phyloP scores from a whole-genome alignment of 2,329 filamentous ascomycete species.

The Hymenoscyphus linearis region DNA sequence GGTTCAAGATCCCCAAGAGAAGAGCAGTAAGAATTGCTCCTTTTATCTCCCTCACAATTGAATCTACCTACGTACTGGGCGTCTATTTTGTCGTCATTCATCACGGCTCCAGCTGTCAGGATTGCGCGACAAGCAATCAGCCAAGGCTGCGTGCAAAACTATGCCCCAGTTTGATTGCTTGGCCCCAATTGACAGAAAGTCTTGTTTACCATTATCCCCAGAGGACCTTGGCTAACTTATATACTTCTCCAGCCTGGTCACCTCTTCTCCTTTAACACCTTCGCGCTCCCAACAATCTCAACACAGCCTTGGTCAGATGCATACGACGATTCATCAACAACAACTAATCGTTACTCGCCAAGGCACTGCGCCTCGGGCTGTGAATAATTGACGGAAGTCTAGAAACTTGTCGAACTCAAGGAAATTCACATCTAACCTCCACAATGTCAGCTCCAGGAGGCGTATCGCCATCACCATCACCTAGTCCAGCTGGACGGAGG shows the following conservation, averaged over 20 bases:
- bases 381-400: slow-evolving; percentile 20
- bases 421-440: slow-evolving; percentile 7
- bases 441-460: slow-evolving; percentile 24
- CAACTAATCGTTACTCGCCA: slow-evolving; percentile 19
- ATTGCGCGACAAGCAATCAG: slow-evolving; percentile 7
- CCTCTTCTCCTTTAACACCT: background rate
- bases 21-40: background rate
- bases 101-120: too few species aligned
- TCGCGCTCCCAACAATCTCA: slow-evolving; percentile 10
- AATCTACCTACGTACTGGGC: too few species aligned
- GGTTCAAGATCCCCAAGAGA: background rate
- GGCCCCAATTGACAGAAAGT: slow-evolving; percentile 7
- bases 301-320: slow-evolving; percentile 26
- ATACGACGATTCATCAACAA: slow-evolving; percentile 13
- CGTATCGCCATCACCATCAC: slow-evolving; percentile 19
- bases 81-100: background rate
- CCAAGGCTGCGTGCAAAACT: slow-evolving; percentile 12
- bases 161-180: slow-evolving; percentile 13
- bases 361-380: slow-evolving; percentile 28
- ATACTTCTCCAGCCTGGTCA: slow-evolving; percentile 13
- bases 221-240: slow-evolving; percentile 24
- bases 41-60: background rate
- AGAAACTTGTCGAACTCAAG: slow-evolving; percentile 11
- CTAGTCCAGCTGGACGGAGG: slow-evolving; percentile 26
- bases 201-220: background rate